Conservation (phyloP, 306 rosid genomes). For the Erythrophleum fordii region DNA sequence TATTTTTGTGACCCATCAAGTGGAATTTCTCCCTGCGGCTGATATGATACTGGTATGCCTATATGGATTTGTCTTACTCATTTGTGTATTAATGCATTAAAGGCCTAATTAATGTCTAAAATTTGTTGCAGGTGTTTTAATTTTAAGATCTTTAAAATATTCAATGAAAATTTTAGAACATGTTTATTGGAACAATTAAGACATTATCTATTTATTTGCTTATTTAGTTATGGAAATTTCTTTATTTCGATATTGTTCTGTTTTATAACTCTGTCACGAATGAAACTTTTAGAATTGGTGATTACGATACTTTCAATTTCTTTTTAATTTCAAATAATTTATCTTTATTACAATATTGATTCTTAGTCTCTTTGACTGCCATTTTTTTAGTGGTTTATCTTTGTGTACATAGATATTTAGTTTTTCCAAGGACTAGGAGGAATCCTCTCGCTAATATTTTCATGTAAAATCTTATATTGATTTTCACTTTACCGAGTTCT, state of each 20-base stretch:
- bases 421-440: slow-evolving; percentile 12
- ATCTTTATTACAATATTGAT: neutral
- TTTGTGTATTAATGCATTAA: slow-evolving; percentile 32
- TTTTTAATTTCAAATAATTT: neutral
- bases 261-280: neutral
- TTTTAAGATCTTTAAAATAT: neutral
- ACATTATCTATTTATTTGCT: neutral
- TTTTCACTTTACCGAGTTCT: slow-evolving; percentile 10
- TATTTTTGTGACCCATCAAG: slow-evolving; percentile 96
- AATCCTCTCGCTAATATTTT: neutral
- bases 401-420: slow-evolving; percentile 15
- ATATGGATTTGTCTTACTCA: slow-evolving; percentile 25
- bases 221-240: neutral
- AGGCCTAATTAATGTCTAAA: slow-evolving; percentile 31
- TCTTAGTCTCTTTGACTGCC: slow-evolving; percentile 2
- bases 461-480: neutral
- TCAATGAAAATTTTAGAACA: neutral
- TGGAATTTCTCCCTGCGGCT: slow-evolving; percentile 93
- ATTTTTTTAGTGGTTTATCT: neutral
- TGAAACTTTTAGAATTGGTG: slow-evolving; percentile 11
- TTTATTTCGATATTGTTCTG: neutral
- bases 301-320: neutral
- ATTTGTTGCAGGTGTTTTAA: neutral
- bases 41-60: slow-evolving; percentile 91
- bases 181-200: slow-evolving; percentile 1